These are phyloP conservation scores for Aspergillus phoenicis DNA, from an alignment of 2,329 filamentous ascomycete genomes.

Conservation along the genomic window DNA sequence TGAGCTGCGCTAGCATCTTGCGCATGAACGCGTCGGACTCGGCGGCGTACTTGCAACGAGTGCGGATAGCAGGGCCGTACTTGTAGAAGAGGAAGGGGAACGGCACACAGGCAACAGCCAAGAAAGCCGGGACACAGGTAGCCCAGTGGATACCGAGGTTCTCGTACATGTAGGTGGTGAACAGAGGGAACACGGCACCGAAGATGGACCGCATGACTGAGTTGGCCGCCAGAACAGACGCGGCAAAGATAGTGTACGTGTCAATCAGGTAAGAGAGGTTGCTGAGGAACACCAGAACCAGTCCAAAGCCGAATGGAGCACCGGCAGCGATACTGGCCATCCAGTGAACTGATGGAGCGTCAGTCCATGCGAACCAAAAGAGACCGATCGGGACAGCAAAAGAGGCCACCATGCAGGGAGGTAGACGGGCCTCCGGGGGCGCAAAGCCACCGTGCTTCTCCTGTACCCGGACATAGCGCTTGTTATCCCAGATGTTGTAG, in stretches of 20 bases:
- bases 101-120: slow-evolving; percentile 48
- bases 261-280: slow-evolving; percentile 49
- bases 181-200: slow-evolving; percentile 52
- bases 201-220: slow-evolving; percentile 51
- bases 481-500: slow-evolving; percentile 48
- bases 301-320: slow-evolving; percentile 47
- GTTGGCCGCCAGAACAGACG: slow-evolving; percentile 48
- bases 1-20: slow-evolving; percentile 34
- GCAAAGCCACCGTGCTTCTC: slow-evolving; percentile 57
- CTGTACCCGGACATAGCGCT: slow-evolving; percentile 44
- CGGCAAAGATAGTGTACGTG: slow-evolving; percentile 48
- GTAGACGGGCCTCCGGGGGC: slow-evolving; percentile 61
- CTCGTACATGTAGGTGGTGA: slow-evolving; percentile 50
- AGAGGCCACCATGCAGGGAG: slow-evolving; percentile 52
- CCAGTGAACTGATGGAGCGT: slow-evolving; percentile 48
- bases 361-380: slow-evolving; percentile 65
- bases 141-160: slow-evolving; percentile 53
- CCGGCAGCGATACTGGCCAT: slow-evolving; percentile 41
- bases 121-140: slow-evolving; percentile 49
- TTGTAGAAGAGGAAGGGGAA: slow-evolving; percentile 51
- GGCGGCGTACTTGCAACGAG: slow-evolving; percentile 46
- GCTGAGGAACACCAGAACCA: slow-evolving; percentile 45
- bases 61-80: slow-evolving; percentile 44
- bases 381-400: slow-evolving; percentile 59
- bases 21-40: slow-evolving; percentile 41